Base-by-base conservation (phyloP, 805 yeast species). In the Metschnikowia lunata region DNA sequence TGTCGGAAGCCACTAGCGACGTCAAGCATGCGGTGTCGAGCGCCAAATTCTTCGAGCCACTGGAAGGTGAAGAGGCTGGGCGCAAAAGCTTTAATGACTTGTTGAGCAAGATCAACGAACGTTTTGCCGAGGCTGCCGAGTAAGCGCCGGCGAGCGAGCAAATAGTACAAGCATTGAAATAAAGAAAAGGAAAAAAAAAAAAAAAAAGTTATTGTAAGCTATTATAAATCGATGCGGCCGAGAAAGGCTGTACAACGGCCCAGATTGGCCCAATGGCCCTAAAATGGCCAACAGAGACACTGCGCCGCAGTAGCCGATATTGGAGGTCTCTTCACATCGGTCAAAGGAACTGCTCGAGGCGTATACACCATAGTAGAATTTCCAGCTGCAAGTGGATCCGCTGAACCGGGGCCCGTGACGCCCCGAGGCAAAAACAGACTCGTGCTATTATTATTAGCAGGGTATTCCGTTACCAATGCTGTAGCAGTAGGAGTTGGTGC, bases 71-170 rank as follows among this genome's bases (percentile, higher is more conserved):
- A 72, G 78, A 74, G 47, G 93, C 78, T 62, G 84, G 85, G 55
- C 77, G 76, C 56, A 79, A 71, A 55, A 89, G 87, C 67, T 91
- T 88, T 69, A 86, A 80, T 55, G 82, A 80, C 58, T 78, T 93
- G 60, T 73, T 85, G 60, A 67, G 80, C 43, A 78, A 72, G 58
- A 88, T 93, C 60, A 78, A 85, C 55, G 98, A 93, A 66, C 82
- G 87, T 69, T 93, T 93, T 71, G 91, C 96, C 51, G 97, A 91
- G 68, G 95, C 96, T 30, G 79, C 95, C 46, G 98, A 91, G 72
- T 91, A 79, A 57, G 47, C 39, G 34, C 10, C 31, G 31, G 31
- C n/a, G 23, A 18, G 23, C 23, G 36, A 30, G 13, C 28, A 18
- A 30, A 10, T 23, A 31, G 26, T 31, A 36, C 34, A 26, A 37